phyloP scores from a whole-genome alignment of 2,329 filamentous ascomycete genomes.

The Penicillium sp. region DNA sequence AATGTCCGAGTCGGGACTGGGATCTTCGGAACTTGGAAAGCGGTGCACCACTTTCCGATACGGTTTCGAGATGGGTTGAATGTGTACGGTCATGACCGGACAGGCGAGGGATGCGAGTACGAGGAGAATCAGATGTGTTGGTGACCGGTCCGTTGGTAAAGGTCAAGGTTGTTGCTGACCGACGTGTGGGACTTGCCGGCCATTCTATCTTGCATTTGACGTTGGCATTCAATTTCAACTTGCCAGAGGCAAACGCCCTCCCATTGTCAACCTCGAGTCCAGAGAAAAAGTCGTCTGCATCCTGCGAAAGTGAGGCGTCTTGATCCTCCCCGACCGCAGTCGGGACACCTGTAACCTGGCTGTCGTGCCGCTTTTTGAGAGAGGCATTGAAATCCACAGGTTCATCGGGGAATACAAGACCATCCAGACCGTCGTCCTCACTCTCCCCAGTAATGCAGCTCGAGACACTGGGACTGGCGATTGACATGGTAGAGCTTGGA shows the following conservation, averaged over 20 bases:
- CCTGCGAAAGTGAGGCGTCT: slow-evolving; percentile 22
- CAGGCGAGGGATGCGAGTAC: slow-evolving; percentile 75
- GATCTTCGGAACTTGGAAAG: slow-evolving; percentile 60
- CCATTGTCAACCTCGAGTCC: slow-evolving; percentile 83
- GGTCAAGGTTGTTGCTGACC: slow-evolving; percentile 75
- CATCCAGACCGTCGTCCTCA: slow-evolving; percentile 86
- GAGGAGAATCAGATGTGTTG: slow-evolving; percentile 57
- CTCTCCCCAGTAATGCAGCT: slow-evolving; percentile 90
- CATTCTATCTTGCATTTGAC: slow-evolving; percentile 75
- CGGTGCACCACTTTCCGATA: slow-evolving; percentile 81
- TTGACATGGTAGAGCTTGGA: slow-evolving; percentile 80
- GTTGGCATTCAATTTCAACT: slow-evolving; percentile 83
- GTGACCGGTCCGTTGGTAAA: slow-evolving; percentile 86
- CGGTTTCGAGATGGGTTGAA: slow-evolving; percentile 74
- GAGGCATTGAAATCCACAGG: slow-evolving; percentile 78
- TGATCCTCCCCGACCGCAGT: slow-evolving; percentile 31
- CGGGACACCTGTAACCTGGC: slow-evolving; percentile 30
- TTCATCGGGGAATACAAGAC: slow-evolving; percentile 77
- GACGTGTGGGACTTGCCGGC: slow-evolving; percentile 63
- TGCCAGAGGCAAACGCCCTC: slow-evolving; percentile 73
- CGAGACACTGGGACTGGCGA: slow-evolving; percentile 85
- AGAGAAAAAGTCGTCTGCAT: slow-evolving; percentile 71
- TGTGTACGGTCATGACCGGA: slow-evolving; percentile 65
- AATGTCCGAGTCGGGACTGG: slow-evolving; percentile 63
- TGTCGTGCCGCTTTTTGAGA: slow-evolving; percentile 64